Evolutionary conservation across 192 early-diverging fungal species (phyloP), one percentile per base, ranked within the genome.

Genomic region (Podila clonocystis): DNA sequence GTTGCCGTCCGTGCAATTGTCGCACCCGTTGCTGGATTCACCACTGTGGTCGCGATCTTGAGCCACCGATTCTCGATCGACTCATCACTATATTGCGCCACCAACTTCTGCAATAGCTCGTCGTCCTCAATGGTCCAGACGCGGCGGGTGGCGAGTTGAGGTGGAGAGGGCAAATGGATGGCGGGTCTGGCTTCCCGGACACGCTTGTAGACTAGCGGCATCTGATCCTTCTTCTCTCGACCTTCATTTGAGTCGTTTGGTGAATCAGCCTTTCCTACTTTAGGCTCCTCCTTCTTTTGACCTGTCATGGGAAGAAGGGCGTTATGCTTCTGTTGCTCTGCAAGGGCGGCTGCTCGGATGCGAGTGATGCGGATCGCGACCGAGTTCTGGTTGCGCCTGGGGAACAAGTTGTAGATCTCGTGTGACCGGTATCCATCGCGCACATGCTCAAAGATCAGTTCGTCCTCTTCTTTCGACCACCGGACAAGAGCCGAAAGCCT

Each of bases 61-160:
- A 8, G 13, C 63, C 70, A 65, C 9, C 38, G 9, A 11, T 59
- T 36, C 4, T 31, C 36, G 1, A 11, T 12, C 20, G 52, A 55
- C n/a, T 55, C 52, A 4, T 29, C 22, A 19, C 31, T 8, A 17
- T 63, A 41, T 19, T 57, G 24, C 0, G 26, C 8, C 9, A 63
- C 31, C 0, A 71, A 13, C 29, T 63, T 52, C 26, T 11, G 9
- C 22, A 71, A 38, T 5, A 63, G 5, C 7, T 15, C n/a, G 2
- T 63, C 60, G 20, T 71, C 69, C 45, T 71, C 62, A 12, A 8
- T 4, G 3, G 69, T 63, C 48, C 60, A 63, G 11, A 3, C 8
- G 8, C 49, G n/a, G 12, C 64, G 64, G 4, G 41, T 19, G 24
- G 15, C 29, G 19, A 63, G 22, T 22, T n/a, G 20, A 41, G 62